Conservation (phyloP, 768 basidiomycete species). For the Panaeolus cyanescens region DNA sequence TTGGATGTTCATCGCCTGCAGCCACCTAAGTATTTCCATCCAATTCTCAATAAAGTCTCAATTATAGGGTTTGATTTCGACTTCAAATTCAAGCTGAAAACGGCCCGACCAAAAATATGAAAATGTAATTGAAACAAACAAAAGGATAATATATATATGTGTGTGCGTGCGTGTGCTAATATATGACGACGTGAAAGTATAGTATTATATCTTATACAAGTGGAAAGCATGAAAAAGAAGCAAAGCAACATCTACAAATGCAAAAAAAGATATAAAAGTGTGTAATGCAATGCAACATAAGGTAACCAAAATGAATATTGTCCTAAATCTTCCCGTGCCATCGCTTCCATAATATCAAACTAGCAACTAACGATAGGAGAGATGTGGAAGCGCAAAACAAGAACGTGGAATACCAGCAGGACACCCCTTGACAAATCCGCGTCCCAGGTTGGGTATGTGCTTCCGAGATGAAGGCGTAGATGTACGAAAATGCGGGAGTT, state of each 20-base stretch:
- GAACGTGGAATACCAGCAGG: constrained; percentile 74
- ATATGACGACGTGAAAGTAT: not conserved
- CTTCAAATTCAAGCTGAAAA: too few species aligned
- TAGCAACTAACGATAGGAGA: constrained; percentile 42
- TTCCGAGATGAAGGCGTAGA: constrained; percentile 72
- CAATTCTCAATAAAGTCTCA: too few species aligned
- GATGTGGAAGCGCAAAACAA: constrained; percentile 46
- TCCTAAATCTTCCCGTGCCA: constrained; percentile 61
- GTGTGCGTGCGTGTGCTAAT: too few species aligned
- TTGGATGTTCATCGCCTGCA: too few species aligned
- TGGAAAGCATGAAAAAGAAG: not conserved
- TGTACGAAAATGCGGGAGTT: constrained; percentile 74
- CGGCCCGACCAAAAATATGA: too few species aligned
- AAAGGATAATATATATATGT: not conserved
- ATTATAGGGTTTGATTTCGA: too few species aligned
- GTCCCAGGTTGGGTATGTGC: constrained; percentile 41
- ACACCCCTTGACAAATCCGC: constrained; percentile 53
- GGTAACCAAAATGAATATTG: too few species aligned
- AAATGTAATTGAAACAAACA: not conserved
- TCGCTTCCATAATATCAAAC: constrained; percentile 56
- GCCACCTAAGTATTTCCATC: too few species aligned
- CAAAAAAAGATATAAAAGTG: not conserved
- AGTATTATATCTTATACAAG: not conserved
- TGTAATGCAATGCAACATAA: not conserved
- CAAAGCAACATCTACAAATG: not conserved